Evolutionary conservation across 441 rosid species (phyloP), one percentile per base, ranked within the genome.

Genomic region (Flueggea neowawraea): DNA sequence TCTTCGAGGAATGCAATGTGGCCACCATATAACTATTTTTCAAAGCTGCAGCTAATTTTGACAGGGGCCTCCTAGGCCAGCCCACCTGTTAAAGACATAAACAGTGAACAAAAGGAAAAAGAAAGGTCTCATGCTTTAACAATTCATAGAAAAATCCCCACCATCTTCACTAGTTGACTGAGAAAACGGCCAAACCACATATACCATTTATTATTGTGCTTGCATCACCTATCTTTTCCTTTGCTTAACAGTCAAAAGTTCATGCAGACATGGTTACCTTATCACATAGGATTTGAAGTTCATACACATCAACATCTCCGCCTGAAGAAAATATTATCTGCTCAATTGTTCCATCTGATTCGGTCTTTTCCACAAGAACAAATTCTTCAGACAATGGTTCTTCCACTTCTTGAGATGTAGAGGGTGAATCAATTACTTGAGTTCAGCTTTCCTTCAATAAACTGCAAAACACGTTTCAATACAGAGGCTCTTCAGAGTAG

Each of bases 21-120:
- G 89, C 99, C 31, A 94, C 97, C 85, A 94, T 84, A 76, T 91
- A 94, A 82, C 99, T 91, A 73, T 94, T 94, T 80, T 82, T 82
- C 80, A 91, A 81, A 57, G 97, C 97, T 13, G 91, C 84, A 64
- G 88, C 96, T 73, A 91, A 68, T 76, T 94, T 94, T 51, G 91
- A 54, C 69, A 83, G 70, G 6, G 99, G 99, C 76, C 99, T 89
- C 60, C 96, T 68, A 43, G 96, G 99, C 99, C 97, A 94, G 64
- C 95, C 95, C 31, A 94, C 99, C 99, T 91, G 71, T 69, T 44
- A 22, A 61, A 68, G 33, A 32, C 11, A 12, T 5, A 7, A 31
- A 6, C 12, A 31, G 11, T 14, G 36, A 32, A 1, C 13, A 32
- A 2, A 32, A 36, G 16, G 36, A 32, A 15, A 3, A 33, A 33